phyloP scores from a whole-genome alignment of 805 yeast genomes.

The Jamesozyma rosinii region DNA sequence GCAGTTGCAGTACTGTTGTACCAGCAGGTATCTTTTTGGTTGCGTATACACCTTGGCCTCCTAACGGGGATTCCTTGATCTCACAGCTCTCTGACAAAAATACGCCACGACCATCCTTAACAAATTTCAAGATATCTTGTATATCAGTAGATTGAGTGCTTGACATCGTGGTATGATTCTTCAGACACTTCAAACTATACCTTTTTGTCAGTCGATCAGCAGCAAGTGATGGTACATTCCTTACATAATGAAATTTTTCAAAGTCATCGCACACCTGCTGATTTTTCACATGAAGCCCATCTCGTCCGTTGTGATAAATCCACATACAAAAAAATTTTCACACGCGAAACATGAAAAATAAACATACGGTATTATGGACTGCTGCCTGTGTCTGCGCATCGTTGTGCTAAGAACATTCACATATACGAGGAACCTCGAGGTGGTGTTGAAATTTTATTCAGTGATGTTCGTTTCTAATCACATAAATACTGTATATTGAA shows the following conservation, averaged over 20 bases:
- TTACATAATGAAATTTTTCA: background rate
- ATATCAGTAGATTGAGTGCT: constrained; percentile 21
- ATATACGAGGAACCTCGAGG: too few species aligned
- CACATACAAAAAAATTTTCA: background rate
- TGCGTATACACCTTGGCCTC: constrained; percentile 7
- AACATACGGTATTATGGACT: too few species aligned
- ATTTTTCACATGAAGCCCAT: background rate
- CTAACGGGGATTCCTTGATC: constrained; percentile 35
- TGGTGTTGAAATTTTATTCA: too few species aligned
- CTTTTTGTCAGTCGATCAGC: too few species aligned
- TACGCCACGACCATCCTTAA: constrained; percentile 42
- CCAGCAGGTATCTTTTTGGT: constrained; percentile 30
- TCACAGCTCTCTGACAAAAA: constrained; percentile 43
- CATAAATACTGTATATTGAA: too few species aligned
- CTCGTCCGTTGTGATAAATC: background rate
- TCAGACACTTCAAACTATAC: background rate
- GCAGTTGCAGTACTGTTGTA: constrained; percentile 44
- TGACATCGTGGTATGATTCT: constrained; percentile 22
- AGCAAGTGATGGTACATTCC: too few species aligned
- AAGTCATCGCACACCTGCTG: background rate
- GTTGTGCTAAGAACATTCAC: too few species aligned
- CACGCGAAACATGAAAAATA: background rate
- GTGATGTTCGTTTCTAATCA: too few species aligned
- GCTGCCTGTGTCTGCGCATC: too few species aligned
- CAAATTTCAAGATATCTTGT: constrained; percentile 40